A percentile compares a stretch with the other conserved stretches of the same genome.
These are phyloP conservation scores for Penicillium atrosanguineum DNA, from an alignment of 495 filamentous ascomycete species.

Conservation along the genomic window DNA sequence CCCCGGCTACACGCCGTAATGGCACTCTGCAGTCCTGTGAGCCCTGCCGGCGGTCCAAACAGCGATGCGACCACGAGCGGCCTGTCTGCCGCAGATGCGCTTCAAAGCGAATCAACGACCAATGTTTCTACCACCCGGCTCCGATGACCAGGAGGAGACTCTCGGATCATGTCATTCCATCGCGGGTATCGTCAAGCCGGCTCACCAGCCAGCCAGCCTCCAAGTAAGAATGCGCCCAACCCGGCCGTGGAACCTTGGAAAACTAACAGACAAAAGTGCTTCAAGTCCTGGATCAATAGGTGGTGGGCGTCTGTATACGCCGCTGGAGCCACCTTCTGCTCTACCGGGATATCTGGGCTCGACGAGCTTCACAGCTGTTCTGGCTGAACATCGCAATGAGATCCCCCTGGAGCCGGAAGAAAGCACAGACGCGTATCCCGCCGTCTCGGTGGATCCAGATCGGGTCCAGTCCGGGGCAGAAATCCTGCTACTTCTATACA, in stretches of 20 bases:
- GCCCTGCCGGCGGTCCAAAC: conserved; percentile 52
- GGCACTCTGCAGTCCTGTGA: conserved; percentile 50
- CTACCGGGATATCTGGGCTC: conserved; percentile 48
- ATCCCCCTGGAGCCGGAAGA: conserved; percentile 38
- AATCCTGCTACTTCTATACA: conserved; percentile 43
- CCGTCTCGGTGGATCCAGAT: conserved; percentile 26
- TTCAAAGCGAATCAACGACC: conserved; percentile 29
- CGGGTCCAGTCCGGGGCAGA: conserved; percentile 40
- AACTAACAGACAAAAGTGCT: conserved; percentile 12
- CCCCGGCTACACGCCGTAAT: conserved; percentile 41
- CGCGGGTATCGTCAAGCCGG: conserved; percentile 11
- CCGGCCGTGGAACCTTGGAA: not conserved
- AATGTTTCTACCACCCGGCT: conserved; percentile 45
- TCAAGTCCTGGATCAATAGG: conserved; percentile 30
- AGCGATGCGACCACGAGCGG: conserved; percentile 47
- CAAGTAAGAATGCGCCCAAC: conserved; percentile 18
- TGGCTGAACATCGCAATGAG: conserved; percentile 38
- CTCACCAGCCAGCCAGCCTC: conserved; percentile 24
- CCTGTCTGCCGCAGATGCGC: conserved; percentile 38
- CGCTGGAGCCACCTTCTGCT: conserved; percentile 26
- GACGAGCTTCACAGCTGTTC: conserved; percentile 49
- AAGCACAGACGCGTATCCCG: conserved; percentile 26
- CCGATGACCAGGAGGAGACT: conserved; percentile 38
- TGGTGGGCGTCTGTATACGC: conserved; percentile 20
- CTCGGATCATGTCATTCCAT: conserved; percentile 13